These are phyloP conservation scores for Plasmopara halstedii DNA, from an alignment of 352 stramenopile species.

Conservation along the genomic window DNA sequence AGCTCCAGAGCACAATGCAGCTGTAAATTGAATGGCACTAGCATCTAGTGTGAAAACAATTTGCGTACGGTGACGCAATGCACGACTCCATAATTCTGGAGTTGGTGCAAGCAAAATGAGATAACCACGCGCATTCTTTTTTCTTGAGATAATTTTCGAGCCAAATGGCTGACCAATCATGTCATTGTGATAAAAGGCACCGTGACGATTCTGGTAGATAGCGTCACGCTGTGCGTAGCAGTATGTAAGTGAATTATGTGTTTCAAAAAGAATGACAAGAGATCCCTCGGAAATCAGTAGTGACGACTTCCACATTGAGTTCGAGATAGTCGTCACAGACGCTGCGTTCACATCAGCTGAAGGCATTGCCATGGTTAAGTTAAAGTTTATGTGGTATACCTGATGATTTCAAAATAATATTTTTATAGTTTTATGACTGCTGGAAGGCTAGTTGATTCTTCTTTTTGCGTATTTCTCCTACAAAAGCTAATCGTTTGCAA, in stretches of 20 bases:
- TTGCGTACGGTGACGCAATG: constrained; percentile 91
- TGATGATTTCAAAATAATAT: too few relatives aligned
- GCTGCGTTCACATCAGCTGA: constrained; percentile 19
- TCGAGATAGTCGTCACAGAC: constrained; percentile 34
- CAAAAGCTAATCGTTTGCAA: background rate
- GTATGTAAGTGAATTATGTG: constrained; percentile 93
- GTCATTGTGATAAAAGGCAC: constrained; percentile 96
- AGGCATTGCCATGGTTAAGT: constrained; percentile 20
- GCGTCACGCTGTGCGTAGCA: constrained; percentile 87
- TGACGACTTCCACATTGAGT: constrained; percentile 60
- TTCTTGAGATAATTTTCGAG: constrained; percentile 58
- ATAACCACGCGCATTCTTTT: constrained; percentile 75
- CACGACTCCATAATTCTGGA: constrained; percentile 95
- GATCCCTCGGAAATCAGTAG: constrained; percentile 61
- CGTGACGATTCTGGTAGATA: constrained; percentile 95
- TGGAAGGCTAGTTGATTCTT: too few relatives aligned
- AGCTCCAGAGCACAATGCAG: constrained; percentile 87
- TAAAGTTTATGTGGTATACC: background rate
- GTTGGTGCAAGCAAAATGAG: constrained; percentile 94
- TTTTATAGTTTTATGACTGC: too few relatives aligned
- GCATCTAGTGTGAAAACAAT: constrained; percentile 97
- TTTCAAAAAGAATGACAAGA: constrained; percentile 98
- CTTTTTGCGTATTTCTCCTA: too few relatives aligned
- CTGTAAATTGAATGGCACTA: constrained; percentile 87
- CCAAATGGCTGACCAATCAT: constrained; percentile 88